phyloP scores from a whole-genome alignment of 257 asterid genomes.

The Primulina tabacum region DNA sequence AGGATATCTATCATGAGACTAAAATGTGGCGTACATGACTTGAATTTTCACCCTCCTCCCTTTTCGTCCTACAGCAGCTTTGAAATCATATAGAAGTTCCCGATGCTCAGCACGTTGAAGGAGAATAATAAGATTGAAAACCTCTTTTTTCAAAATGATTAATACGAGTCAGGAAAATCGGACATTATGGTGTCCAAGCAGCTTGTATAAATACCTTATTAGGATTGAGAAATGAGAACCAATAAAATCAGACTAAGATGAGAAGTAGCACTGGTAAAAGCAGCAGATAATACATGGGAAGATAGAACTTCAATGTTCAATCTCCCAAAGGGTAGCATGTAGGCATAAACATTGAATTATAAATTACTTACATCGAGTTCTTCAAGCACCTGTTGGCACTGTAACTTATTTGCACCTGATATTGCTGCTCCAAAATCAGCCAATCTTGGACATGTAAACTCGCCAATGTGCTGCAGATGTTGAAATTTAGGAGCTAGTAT shows the following conservation, averaged over 20 bases:
- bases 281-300: conserved; percentile 6
- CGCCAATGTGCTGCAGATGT: conserved; percentile 85
- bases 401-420: conserved; percentile 86
- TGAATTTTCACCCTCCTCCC: neutral
- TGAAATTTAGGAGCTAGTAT: conserved; percentile 31
- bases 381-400: conserved; percentile 95
- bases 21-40: conserved; percentile 9
- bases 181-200: neutral
- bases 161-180: neutral
- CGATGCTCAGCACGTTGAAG: conserved; percentile 13
- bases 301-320: conserved; percentile 7
- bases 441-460: conserved; percentile 87
- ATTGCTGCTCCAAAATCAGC: conserved; percentile 99
- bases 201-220: neutral
- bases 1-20: conserved; percentile 18
- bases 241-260: neutral
- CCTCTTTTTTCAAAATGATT: too few species aligned
- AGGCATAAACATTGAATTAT: neutral
- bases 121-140: neutral
- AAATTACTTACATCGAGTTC: conserved; percentile 84
- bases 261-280: neutral
- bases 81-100: neutral
- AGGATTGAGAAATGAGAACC: neutral
- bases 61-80: conserved; percentile 1
- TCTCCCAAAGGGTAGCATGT: neutral